Evolutionary conservation across 2,329 filamentous ascomycete species (phyloP).

Genomic region (Huntiella moniliformis): DNA sequence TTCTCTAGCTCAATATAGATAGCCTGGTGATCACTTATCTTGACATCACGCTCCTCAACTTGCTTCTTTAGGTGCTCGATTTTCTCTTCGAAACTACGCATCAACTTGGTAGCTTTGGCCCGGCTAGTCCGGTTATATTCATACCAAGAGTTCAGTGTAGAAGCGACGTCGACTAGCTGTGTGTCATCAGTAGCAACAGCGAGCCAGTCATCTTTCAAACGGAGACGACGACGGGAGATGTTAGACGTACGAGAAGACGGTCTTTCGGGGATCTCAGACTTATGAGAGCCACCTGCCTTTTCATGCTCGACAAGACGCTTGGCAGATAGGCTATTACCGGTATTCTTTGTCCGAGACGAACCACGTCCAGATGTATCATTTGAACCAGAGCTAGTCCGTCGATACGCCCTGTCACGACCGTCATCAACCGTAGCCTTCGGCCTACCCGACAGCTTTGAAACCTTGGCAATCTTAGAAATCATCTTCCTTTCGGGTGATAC

Average conservation of each 20-base stretch:
- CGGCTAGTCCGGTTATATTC: slow-evolving; percentile 9
- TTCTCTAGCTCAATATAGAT: slow-evolving; percentile 5
- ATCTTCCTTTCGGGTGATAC: too few relatives aligned
- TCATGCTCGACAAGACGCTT: too few relatives aligned
- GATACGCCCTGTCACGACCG: too few relatives aligned
- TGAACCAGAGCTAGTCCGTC: too few relatives aligned
- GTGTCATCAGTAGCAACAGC: slow-evolving; percentile 7
- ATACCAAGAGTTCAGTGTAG: slow-evolving; percentile 9
- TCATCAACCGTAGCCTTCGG: too few relatives aligned
- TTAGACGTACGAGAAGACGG: slow-evolving; percentile 11
- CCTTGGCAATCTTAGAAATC: too few relatives aligned
- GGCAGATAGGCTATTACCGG: too few relatives aligned
- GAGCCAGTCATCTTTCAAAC: slow-evolving; percentile 5
- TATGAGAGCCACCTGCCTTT: too few relatives aligned
- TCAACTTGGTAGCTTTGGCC: slow-evolving; percentile 4
- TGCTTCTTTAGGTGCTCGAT: background rate
- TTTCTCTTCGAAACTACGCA: slow-evolving; percentile 1
- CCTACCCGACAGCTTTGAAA: too few relatives aligned
- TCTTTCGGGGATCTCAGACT: background rate
- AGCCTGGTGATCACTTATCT: background rate
- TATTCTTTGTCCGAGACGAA: too few relatives aligned
- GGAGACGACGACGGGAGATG: slow-evolving; percentile 10
- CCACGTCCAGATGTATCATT: too few relatives aligned
- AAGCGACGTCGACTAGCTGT: slow-evolving; percentile 10
- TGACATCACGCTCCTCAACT: background rate